These are phyloP conservation scores for Meredithiella fracta DNA, from an alignment of 2,329 filamentous ascomycete species.

Conservation along the genomic window DNA sequence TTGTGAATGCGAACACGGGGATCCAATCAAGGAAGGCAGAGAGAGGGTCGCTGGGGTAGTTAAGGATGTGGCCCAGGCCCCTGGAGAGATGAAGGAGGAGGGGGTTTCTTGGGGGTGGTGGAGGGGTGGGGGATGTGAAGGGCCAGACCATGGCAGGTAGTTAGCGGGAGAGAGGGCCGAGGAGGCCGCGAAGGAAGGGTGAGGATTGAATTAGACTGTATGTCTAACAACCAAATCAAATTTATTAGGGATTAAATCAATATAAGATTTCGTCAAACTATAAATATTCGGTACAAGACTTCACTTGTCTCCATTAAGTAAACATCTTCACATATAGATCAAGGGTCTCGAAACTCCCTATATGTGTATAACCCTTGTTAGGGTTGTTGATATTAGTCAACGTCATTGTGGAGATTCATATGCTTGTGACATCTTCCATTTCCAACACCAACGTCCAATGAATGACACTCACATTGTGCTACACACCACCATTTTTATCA, in stretches of 20 bases:
- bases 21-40: conserved; percentile 24
- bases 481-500: neutral
- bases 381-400: too few species aligned
- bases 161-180: neutral
- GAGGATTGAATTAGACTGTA: too few species aligned
- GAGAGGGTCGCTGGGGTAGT: conserved; percentile 18
- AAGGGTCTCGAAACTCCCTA: too few species aligned
- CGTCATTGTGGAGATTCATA: too few species aligned
- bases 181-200: neutral
- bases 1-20: conserved; percentile 24
- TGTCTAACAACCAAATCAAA: too few species aligned
- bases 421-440: too few species aligned
- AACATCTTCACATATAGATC: neutral
- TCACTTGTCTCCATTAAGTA: neutral
- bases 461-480: neutral
- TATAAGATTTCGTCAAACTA: too few species aligned
- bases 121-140: conserved; percentile 18
- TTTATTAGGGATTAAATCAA: too few species aligned
- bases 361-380: too few species aligned
- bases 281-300: too few species aligned
- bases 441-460: neutral
- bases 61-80: conserved; percentile 27
- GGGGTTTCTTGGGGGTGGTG: conserved; percentile 13
- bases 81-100: conserved; percentile 15
- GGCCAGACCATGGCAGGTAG: conserved; percentile 25